Conservation (phyloP, 768 basidiomycete species). For the Termitomyces sp. region DNA sequence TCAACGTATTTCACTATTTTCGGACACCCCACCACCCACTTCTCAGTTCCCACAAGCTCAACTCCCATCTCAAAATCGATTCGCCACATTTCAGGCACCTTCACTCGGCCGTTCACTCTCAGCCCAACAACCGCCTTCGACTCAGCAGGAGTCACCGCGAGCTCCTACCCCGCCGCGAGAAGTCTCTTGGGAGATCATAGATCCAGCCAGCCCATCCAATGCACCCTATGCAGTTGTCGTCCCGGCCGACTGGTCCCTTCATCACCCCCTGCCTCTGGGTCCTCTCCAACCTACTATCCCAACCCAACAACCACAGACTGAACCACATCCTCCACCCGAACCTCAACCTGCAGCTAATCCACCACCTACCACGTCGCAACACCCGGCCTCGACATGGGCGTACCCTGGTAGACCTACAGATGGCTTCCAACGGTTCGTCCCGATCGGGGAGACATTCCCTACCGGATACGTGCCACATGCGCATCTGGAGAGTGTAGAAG, state of each 20-base stretch:
- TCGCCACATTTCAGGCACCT: background rate
- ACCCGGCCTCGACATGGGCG: background rate
- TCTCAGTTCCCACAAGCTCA: background rate
- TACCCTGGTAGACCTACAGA: background rate
- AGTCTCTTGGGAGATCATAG: background rate
- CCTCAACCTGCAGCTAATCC: background rate
- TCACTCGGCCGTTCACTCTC: background rate
- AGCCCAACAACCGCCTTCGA: background rate
- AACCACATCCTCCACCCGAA: background rate
- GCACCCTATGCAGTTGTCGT: constrained; percentile 9
- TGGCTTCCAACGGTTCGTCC: background rate
- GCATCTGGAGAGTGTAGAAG: constrained; percentile 4
- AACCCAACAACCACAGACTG: background rate
- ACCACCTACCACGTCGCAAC: background rate
- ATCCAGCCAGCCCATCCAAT: background rate
- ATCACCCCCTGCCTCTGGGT: background rate
- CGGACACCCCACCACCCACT: constrained; percentile 10
- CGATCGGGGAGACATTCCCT: constrained; percentile 8
- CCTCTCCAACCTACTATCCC: background rate
- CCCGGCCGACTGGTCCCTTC: constrained; percentile 4
- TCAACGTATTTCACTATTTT: constrained; percentile 8
- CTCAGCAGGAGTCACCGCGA: background rate
- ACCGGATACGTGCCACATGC: constrained; percentile 14
- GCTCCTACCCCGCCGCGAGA: background rate
- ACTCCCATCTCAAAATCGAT: background rate